A percentile compares a stretch with the other conserved stretches of the same genome.
phyloP scores from a whole-genome alignment of 345 rosid genomes.

The Isatis tinctoria region DNA sequence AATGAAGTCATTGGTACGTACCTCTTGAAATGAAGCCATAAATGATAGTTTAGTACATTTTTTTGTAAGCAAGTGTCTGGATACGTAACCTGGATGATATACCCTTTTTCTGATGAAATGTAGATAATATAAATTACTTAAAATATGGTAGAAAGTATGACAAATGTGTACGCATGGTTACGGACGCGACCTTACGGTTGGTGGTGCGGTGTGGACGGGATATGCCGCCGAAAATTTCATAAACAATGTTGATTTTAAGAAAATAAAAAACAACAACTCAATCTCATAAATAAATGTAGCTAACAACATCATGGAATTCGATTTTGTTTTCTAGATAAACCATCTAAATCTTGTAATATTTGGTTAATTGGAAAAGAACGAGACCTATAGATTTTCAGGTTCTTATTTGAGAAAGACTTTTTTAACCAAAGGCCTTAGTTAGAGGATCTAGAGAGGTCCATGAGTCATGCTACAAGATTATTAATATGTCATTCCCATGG shows the following conservation, averaged over 20 bases:
- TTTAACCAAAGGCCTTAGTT: too few species aligned
- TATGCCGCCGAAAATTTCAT: constrained; percentile 19
- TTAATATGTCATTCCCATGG: too few species aligned
- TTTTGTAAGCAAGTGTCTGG: background rate
- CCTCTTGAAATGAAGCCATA: background rate
- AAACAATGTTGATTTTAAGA: background rate
- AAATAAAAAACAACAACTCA: background rate
- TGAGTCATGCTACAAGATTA: too few species aligned
- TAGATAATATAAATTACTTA: too few species aligned
- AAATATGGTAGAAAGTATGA: background rate
- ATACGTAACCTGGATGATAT: background rate
- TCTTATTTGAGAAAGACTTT: too few species aligned
- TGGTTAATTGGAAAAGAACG: background rate
- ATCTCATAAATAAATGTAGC: background rate
- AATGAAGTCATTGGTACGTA: background rate
- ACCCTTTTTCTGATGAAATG: background rate
- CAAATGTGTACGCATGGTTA: constrained; percentile 6
- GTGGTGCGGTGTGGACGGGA: constrained; percentile 26
- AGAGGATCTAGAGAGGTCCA: too few species aligned
- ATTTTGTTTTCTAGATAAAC: background rate
- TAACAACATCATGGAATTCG: background rate
- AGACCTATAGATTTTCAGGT: background rate
- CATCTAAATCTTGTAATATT: background rate
- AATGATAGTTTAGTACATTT: background rate
- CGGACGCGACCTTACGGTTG: constrained; percentile 10